These are phyloP conservation scores for Aristolochia fimbriata DNA, from an alignment of 164 flowering plant species.

Conservation along the genomic window DNA sequence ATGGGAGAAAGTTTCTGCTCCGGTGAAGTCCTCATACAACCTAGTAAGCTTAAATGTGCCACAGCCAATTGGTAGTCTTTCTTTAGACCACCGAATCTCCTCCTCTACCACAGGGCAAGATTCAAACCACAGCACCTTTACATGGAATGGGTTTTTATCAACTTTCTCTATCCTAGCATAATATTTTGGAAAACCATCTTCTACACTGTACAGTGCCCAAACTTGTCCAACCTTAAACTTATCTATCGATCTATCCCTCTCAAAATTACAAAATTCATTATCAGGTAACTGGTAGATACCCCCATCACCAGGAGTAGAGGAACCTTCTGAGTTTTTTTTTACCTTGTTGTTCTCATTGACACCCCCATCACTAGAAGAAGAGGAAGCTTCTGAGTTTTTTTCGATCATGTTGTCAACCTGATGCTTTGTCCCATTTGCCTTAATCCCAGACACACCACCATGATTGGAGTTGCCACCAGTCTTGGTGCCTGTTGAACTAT, in stretches of 20 bases:
- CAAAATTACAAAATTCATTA: slow-evolving; percentile 44
- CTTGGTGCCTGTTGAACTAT: neutral
- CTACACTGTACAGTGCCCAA: slow-evolving; percentile 61
- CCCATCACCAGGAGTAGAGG: neutral
- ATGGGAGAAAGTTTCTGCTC: slow-evolving; percentile 39
- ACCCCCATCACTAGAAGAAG: neutral
- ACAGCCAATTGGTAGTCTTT: slow-evolving; percentile 38
- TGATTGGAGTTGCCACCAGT: neutral
- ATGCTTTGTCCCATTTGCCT: neutral
- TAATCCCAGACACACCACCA: neutral
- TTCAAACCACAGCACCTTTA: slow-evolving; percentile 35
- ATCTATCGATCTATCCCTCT: slow-evolving; percentile 22
- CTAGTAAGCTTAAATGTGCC: slow-evolving; percentile 33
- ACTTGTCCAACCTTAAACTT: slow-evolving; percentile 45
- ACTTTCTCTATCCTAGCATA: slow-evolving; percentile 37
- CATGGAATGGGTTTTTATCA: slow-evolving; percentile 7
- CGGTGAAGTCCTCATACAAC: neutral
- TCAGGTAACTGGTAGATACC: slow-evolving; percentile 24
- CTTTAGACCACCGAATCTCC: slow-evolving; percentile 29
- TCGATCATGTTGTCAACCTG: neutral
- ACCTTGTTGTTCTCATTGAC: no score
- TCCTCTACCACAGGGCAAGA: slow-evolving; percentile 10
- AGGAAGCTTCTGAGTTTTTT: no score
- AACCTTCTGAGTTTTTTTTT: no score
- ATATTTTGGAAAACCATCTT: slow-evolving; percentile 53